Evolutionary conservation across 352 stramenopile species (phyloP).

Genomic region (Globisporangium nunn): DNA sequence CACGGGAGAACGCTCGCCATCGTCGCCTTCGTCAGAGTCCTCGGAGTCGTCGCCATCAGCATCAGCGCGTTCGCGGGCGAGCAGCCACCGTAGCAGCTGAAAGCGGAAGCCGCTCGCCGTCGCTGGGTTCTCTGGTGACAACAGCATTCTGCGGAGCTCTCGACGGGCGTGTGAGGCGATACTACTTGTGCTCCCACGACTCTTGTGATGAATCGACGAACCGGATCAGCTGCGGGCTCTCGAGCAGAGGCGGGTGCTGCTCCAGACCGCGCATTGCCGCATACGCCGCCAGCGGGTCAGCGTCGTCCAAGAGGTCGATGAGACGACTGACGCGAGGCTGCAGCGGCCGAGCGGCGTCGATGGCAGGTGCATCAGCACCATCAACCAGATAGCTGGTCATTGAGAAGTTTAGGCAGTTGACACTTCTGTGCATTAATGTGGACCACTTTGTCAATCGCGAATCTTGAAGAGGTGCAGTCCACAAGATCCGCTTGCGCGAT

Average conservation of each 20-base stretch:
- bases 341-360: too few species aligned
- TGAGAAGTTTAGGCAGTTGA: too few species aligned
- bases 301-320: conserved; percentile 15
- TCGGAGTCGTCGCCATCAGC: neutral
- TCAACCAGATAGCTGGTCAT: too few species aligned
- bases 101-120: conserved; percentile 32
- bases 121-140: neutral
- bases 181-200: too few species aligned
- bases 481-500: neutral
- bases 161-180: neutral
- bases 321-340: too few species aligned
- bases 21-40: neutral
- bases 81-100: conserved; percentile 40
- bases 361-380: too few species aligned
- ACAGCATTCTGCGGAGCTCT: conserved; percentile 1
- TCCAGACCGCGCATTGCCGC: conserved; percentile 30
- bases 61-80: conserved; percentile 4
- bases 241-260: neutral
- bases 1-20: neutral
- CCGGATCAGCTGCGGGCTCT: conserved; percentile 4
- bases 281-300: conserved; percentile 38
- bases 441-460: too few species aligned
- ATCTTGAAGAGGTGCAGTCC: too few species aligned
- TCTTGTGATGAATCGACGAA: neutral
- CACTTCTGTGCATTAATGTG: too few species aligned